Conservation (phyloP, 1,139 yeast genomes). For the Scheffersomyces cryptocercus region DNA sequence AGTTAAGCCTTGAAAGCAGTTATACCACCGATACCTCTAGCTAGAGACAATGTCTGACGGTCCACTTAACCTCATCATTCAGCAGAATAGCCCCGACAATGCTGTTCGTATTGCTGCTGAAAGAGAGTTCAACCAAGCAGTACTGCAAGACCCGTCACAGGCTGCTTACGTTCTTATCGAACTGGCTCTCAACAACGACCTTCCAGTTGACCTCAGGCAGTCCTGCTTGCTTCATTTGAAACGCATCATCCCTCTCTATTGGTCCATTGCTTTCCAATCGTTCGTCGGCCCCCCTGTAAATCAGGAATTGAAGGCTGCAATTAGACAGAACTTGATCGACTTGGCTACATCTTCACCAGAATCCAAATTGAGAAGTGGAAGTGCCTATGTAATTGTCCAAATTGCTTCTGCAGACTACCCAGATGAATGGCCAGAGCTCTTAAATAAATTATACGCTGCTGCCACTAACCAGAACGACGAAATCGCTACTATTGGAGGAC, state of each 20-base stretch:
- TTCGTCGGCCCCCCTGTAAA: constrained; percentile 68
- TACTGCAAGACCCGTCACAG: constrained; percentile 31
- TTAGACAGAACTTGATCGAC: constrained; percentile 52
- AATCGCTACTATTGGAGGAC: constrained; percentile 57
- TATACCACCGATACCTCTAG: too few relatives aligned
- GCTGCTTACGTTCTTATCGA: constrained; percentile 31
- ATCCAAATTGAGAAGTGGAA: constrained; percentile 65
- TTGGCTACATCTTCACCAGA: constrained; percentile 53
- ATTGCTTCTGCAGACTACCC: constrained; percentile 92
- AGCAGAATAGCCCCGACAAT: constrained; percentile 43
- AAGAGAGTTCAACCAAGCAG: constrained; percentile 28
- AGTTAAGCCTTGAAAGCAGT: too few relatives aligned
- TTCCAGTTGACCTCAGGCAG: constrained; percentile 50
- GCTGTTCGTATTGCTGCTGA: constrained; percentile 36
- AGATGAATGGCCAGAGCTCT: constrained; percentile 88
- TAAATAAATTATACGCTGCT: constrained; percentile 48
- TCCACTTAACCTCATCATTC: constrained; percentile 22
- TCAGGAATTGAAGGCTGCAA: constrained; percentile 49
- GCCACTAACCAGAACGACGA: constrained; percentile 32
- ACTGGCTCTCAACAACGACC: constrained; percentile 19
- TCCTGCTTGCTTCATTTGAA: constrained; percentile 70
- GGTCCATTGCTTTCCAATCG: constrained; percentile 86
- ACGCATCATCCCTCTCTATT: constrained; percentile 66
- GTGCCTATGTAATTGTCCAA: constrained; percentile 76
- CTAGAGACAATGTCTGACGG: neutral